Conservation (phyloP, 2,329 filamentous ascomycete species). For the Xylaria sp. region DNA sequence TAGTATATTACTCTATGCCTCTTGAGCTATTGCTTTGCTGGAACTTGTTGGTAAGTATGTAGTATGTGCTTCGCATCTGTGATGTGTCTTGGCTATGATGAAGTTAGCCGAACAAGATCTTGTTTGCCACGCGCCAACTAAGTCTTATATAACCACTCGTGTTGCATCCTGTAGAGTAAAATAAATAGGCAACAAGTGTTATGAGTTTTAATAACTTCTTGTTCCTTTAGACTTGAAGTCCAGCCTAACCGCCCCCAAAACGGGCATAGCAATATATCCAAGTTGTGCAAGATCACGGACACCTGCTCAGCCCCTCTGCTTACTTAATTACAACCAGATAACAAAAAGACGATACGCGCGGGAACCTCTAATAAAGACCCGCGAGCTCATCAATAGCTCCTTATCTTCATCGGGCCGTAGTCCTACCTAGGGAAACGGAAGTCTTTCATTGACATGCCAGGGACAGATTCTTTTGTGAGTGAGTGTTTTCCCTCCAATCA, state of each 20-base stretch:
- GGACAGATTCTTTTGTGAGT: not conserved
- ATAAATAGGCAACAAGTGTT: not conserved
- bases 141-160: not conserved
- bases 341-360: not conserved
- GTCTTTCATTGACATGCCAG: not conserved
- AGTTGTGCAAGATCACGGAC: too few species aligned
- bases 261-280: slow-evolving; percentile 26
- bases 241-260: slow-evolving; percentile 39
- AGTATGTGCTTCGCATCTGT: not conserved
- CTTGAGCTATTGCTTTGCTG: not conserved
- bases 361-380: not conserved
- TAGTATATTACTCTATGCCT: not conserved
- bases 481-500: slow-evolving; percentile 37
- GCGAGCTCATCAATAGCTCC: too few species aligned
- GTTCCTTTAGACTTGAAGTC: too few species aligned
- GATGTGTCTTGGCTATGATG: not conserved
- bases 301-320: too few species aligned
- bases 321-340: not conserved
- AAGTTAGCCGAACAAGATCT: not conserved
- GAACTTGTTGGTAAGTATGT: not conserved
- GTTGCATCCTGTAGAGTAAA: not conserved
- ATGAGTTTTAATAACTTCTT: not conserved
- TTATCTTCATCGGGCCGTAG: not conserved
- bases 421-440: slow-evolving; percentile 26
- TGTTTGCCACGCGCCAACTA: not conserved